Percentiles rank a stretch among this genome's conserved stretches.
phyloP scores from a whole-genome alignment of 1,284 basidiomycete species.

The Cystobasidium slooffiae region DNA sequence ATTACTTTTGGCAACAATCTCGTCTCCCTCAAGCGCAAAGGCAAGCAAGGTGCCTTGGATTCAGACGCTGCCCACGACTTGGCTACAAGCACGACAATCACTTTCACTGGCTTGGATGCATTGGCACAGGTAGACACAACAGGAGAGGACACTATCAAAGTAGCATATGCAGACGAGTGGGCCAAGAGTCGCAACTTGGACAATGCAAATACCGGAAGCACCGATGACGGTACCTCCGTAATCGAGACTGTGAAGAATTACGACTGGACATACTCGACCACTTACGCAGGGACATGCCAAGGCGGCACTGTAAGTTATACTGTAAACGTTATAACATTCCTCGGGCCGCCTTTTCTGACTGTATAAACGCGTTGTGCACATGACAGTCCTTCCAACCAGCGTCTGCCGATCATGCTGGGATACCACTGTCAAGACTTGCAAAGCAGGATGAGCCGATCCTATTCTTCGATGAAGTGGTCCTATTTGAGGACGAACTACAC shows the following conservation, averaged over 20 bases:
- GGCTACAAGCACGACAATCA: constrained; percentile 30
- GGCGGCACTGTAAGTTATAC: too few species aligned
- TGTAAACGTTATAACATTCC: too few species aligned
- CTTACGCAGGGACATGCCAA: constrained; percentile 67
- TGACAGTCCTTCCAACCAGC: constrained; percentile 56
- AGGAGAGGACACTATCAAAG: constrained; percentile 81
- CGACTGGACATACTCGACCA: constrained; percentile 98
- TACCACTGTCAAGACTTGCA: constrained; percentile 81
- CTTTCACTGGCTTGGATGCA: constrained; percentile 73
- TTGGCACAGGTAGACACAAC: constrained; percentile 76
- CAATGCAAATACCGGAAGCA: background rate
- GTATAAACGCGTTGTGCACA: too few species aligned
- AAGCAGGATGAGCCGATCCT: constrained; percentile 83
- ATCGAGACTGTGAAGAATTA: constrained; percentile 65
- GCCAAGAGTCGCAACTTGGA: constrained; percentile 45
- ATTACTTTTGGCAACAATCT: constrained; percentile 93
- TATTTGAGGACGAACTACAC: constrained; percentile 93
- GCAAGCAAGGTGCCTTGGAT: constrained; percentile 29
- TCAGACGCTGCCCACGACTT: background rate
- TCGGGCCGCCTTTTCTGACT: too few species aligned
- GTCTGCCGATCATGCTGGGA: constrained; percentile 59
- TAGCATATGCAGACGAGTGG: constrained; percentile 94
- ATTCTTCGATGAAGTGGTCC: constrained; percentile 88
- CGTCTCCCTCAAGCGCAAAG: constrained; percentile 62
- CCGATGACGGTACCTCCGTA: background rate